Base-by-base conservation (phyloP, 2,329 filamentous ascomycete genomes). In the Botrytis hyacinthi region DNA sequence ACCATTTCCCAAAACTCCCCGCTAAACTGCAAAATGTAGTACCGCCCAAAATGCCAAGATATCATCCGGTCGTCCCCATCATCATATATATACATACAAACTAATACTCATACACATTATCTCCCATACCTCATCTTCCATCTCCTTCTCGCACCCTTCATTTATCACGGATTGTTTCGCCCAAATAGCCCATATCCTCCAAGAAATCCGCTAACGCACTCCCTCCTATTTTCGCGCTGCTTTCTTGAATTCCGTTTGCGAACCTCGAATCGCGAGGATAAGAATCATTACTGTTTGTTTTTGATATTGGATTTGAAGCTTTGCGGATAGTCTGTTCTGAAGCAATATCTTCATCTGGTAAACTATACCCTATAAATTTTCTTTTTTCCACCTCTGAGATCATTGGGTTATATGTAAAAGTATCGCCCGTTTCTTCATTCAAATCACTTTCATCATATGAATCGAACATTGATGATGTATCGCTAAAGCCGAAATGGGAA, bases 141-240 rank as follows among this genome's bases (percentile, higher is more conserved):
- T 61, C 35, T 61, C 22, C 9, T 61, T 40, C 5, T 37, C 59
- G 12, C 7, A 35, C 35, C 42, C 14, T 37, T 75, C 70, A 76
- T 48, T 73, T 76, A 32, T 74, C 70, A 4, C 54, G 59, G 59
- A 87, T 86, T 74, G 84, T 81, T 66, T 82, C 82, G 48, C 84
- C 84, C 59, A 87, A 78, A 77, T 87, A 87, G 71, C 84, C 84
- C 78, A 87, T 79, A 75, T 87, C 86, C 74, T 84, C 83, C 76
- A 87, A 81, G 73, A 87, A 79, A 76, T 85, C 82, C 75, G 84
- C 82, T 81, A 87, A 84, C n/a, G 81, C 82, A 44, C 77, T 81
- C 32, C 75, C 65, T 4, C 35, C 59, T 16, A 26, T 18, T n/a
- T 18, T 57, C n/a, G 51, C n/a, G 51, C 35, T 65, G 40, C 37